These are phyloP conservation scores for Polyporus tsugae DNA, from an alignment of 1,284 basidiomycete genomes.

Conservation along the genomic window DNA sequence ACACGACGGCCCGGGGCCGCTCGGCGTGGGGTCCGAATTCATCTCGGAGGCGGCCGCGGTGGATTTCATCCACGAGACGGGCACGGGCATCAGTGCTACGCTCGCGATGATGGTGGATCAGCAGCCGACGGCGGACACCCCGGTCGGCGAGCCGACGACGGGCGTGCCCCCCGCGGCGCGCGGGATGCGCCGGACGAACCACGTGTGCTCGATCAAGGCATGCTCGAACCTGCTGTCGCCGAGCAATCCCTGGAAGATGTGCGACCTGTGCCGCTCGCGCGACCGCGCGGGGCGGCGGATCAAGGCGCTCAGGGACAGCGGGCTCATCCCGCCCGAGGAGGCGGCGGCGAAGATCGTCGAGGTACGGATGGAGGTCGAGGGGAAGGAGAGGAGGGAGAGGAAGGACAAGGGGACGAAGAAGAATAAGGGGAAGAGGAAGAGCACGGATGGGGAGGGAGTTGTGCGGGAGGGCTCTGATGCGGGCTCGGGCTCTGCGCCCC, in stretches of 20 bases:
- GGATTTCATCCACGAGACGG: not conserved
- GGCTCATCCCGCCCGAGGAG: conserved; percentile 32
- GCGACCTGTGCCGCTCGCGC: conserved; percentile 50
- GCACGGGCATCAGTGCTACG: not conserved
- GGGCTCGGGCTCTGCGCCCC: not conserved
- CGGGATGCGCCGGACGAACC: conserved; percentile 45
- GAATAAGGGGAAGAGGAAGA: conserved; percentile 29
- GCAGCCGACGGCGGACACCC: conserved; percentile 24
- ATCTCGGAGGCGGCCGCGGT: conserved; percentile 17
- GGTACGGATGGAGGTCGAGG: conserved; percentile 28
- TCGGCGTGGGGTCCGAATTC: conserved; percentile 5
- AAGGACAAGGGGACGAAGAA: conserved; percentile 15
- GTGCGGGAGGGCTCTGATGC: conserved; percentile 8
- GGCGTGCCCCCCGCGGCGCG: conserved; percentile 44
- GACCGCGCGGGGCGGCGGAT: conserved; percentile 44
- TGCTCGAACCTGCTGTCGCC: conserved; percentile 56
- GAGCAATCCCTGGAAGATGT: conserved; percentile 54
- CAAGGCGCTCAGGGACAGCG: conserved; percentile 42
- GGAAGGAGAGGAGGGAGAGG: conserved; percentile 14
- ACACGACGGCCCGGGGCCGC: conserved; percentile 2
- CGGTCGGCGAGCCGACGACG: conserved; percentile 31
- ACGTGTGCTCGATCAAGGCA: conserved; percentile 49
- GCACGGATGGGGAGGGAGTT: not conserved
- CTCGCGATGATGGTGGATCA: not conserved
- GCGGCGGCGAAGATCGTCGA: conserved; percentile 29